Base-by-base conservation (phyloP, 179 eudicot genomes). In the Camellia oleifera region DNA sequence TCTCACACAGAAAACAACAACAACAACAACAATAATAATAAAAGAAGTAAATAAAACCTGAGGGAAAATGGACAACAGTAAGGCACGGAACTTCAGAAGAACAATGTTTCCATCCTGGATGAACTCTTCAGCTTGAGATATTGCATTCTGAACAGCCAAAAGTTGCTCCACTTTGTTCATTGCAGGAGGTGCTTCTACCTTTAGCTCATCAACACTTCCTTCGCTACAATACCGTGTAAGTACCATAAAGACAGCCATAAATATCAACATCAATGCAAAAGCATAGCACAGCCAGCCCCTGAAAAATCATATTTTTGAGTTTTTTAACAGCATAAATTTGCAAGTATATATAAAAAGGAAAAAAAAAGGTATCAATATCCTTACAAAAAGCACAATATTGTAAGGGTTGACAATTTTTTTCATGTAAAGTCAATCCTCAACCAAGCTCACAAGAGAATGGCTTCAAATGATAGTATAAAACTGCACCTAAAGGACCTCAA, bases 161-260 rank as follows among this genome's bases (percentile, higher is more conserved):
- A 95, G 92, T 81, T 95, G 98, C 83, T 95, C 98, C 93, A 95
- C 85, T 9, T 91, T 88, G 82, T 89, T 95, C 92, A 89, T 92
- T 52, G 92, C 69, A 69, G 97, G 97, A 17, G 98, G 98, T n/a
- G 88, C 91, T 61, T 73, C 50, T 23, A 95, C 94, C 83, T 87
- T 95, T 46, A 95, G 85, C 69, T 86, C 94, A 72, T 78, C 89
- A 76, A 87, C 83, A 77, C 64, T 85, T 50, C 91, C 92, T 87
- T 82, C 87, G 74, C 82, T 75, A 79, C 67, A 86, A 72, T 66
- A 88, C 44, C 90, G 88, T 7, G 92, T 88, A 77, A 93, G 58
- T 42, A 90, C 81, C 94, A 95, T 88, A 82, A 93, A 92, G 62
- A 82, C 63, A 14, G 92, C 94, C 80, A 88, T 44, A 65, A 87